Base-by-base conservation (phyloP, 2,329 filamentous ascomycete genomes). In the Orbilia blumenaviensis region DNA sequence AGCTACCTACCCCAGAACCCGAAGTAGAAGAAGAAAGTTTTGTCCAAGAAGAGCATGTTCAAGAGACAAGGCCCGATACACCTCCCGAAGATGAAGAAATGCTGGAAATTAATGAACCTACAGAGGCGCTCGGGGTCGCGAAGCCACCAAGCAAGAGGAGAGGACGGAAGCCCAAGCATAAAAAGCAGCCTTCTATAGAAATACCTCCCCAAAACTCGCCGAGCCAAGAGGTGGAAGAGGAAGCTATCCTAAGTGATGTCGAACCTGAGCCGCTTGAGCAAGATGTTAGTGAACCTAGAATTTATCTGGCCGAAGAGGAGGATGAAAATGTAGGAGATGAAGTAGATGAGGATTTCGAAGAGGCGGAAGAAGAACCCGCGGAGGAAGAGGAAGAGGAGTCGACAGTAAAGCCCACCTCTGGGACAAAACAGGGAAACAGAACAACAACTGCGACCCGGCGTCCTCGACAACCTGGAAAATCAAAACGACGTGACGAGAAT, bases 201-300 rank as follows among this genome's bases (percentile, higher is more conserved):
- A 76, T 76, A 48, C 72, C 29, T 9, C 3, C 48, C 10, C 52
- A 76, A 54, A 32, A 66, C 12, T 1, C 50, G 9, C 64, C 72
- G 2, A 48, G n/a, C 21, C 46, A 32, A 16, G 42, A 36, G 7
- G 16, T 27, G 4, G 32, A 46, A 14, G 50, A 66, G 5, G 72
- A 76, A 27, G 36, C 63, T n/a, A 56, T 76, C 10, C 16, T 76
- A n/a, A 76, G 72, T 21, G 72, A 76, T 36, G 72, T 76, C 0
- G 72, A 75, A 41, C 62, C 46, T 12, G 68, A 73, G 12, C 27
- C 10, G 10, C 23, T n/a, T 3, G 62, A 62, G 38, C 38, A 46
- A 6, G 56, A 58, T 8, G 46, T 44, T 14, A 34, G 10, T 16
- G 54, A 56, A 32, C 38, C 36, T 3, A 48, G n/a, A 23, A 50